Evolutionary conservation across 2,329 filamentous ascomycete genomes (phyloP).

Genomic region (Calycina herbarum): DNA sequence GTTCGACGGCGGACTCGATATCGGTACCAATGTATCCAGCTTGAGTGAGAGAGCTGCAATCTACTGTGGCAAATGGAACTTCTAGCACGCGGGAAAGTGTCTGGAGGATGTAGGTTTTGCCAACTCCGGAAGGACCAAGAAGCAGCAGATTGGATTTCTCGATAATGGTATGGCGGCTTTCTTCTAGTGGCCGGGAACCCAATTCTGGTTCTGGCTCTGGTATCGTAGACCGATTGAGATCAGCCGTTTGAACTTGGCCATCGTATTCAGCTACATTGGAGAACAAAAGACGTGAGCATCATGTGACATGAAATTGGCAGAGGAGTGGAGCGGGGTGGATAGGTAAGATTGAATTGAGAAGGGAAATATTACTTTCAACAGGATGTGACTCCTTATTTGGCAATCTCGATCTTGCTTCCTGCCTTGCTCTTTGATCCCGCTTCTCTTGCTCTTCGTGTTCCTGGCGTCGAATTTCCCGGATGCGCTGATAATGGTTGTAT

Average conservation of each 20-base stretch:
- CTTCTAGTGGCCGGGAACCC: conserved; percentile 27
- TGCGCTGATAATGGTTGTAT: conserved; percentile 93
- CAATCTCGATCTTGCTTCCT: conserved; percentile 41
- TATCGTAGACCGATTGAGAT: conserved; percentile 26
- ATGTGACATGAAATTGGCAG: conserved; percentile 10
- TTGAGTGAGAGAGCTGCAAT: conserved; percentile 94
- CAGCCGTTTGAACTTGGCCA: conserved; percentile 43
- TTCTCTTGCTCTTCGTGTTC: conserved; percentile 71
- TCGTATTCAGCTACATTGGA: conserved; percentile 53
- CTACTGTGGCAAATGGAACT: conserved; percentile 91
- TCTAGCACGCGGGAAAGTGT: conserved; percentile 91
- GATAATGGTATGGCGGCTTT: conserved; percentile 46
- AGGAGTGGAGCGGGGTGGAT: background rate
- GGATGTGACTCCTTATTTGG: conserved; percentile 61
- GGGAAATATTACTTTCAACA: conserved; percentile 66
- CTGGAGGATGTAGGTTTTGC: conserved; percentile 87
- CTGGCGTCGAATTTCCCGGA: conserved; percentile 72
- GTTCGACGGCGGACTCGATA: conserved; percentile 91
- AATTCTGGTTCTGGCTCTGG: conserved; percentile 25
- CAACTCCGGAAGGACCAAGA: conserved; percentile 89
- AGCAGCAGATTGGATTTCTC: conserved; percentile 95
- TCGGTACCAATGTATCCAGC: conserved; percentile 98
- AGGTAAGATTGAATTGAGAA: background rate
- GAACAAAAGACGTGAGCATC: conserved; percentile 38
- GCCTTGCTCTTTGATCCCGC: conserved; percentile 61